Conservation (phyloP, 1,284 basidiomycete genomes). For the Irpex rosettiformis region DNA sequence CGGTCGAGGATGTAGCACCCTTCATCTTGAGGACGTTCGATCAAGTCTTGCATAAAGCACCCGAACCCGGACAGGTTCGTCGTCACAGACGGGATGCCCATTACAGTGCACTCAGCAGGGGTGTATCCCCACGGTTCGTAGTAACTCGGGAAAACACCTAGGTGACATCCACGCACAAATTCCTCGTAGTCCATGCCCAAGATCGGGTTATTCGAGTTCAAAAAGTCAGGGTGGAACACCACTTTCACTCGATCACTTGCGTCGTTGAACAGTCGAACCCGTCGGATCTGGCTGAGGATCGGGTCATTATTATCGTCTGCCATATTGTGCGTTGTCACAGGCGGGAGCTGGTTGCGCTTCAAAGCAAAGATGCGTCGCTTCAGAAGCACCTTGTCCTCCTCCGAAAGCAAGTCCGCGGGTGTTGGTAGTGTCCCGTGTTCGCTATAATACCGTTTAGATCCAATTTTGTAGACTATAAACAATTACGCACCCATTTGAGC, state of each 20-base stretch:
- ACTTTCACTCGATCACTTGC: constrained; percentile 88
- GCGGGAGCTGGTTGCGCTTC: constrained; percentile 90
- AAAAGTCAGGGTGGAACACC: constrained; percentile 97
- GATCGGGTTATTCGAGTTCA: constrained; percentile 97
- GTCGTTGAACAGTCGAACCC: constrained; percentile 90
- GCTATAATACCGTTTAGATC: constrained; percentile 38
- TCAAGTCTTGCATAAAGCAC: constrained; percentile 99
- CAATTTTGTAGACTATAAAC: not conserved
- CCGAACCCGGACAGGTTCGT: constrained; percentile 98
- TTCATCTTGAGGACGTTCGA: constrained; percentile 84
- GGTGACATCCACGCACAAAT: constrained; percentile 95
- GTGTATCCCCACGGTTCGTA: constrained; percentile 94
- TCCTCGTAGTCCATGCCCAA: constrained; percentile 98
- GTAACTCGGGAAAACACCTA: constrained; percentile 97
- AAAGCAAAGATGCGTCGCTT: constrained; percentile 97
- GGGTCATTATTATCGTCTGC: constrained; percentile 89
- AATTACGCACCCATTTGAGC: constrained; percentile 76
- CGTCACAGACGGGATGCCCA: constrained; percentile 97
- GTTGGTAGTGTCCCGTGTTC: constrained; percentile 75
- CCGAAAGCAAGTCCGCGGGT: constrained; percentile 77
- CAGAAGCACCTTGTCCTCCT: constrained; percentile 92
- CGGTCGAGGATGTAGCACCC: constrained; percentile 97
- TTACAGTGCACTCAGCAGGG: constrained; percentile 85
- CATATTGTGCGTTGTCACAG: constrained; percentile 98
- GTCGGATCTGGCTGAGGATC: constrained; percentile 91